Conservation (phyloP, 78 protist species). For the Guillardia theta region DNA sequence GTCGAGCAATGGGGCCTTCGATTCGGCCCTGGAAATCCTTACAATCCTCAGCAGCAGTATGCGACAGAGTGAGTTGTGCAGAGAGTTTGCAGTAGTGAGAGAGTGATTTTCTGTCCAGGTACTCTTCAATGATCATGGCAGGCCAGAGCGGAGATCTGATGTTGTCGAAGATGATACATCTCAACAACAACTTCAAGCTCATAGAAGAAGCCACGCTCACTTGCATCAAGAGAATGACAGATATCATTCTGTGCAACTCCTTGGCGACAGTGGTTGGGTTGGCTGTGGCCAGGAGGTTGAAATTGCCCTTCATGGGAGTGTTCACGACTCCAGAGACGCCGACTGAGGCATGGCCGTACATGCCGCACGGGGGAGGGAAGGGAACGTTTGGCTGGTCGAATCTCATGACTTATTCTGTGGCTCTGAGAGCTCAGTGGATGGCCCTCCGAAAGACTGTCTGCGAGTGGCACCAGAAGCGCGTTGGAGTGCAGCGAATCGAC, state of each 20-base stretch:
- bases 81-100: not conserved
- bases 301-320: constrained; percentile 23
- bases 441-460: constrained; percentile 28
- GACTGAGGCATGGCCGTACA: constrained; percentile 14
- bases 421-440: constrained; percentile 20
- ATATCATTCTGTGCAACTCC: not conserved
- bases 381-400: constrained; percentile 11
- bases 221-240: constrained; percentile 21
- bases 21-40: not conserved
- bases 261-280: constrained; percentile 22
- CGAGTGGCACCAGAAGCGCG: constrained; percentile 38
- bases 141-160: constrained; percentile 2
- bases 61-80: not conserved
- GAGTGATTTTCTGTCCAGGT: not conserved
- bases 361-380: constrained; percentile 36
- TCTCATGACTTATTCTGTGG: not conserved
- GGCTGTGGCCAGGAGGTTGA: not conserved
- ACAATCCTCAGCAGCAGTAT: not conserved
- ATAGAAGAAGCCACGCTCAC: constrained; percentile 27
- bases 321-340: constrained; percentile 39
- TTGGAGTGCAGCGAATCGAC: constrained; percentile 34
- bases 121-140: constrained; percentile 20
- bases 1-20: constrained; percentile 27
- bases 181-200: constrained; percentile 19
- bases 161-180: constrained; percentile 7